Evolutionary conservation across 2,329 filamentous ascomycete species (phyloP).

Genomic region (Neopestalotiopsis rosae): DNA sequence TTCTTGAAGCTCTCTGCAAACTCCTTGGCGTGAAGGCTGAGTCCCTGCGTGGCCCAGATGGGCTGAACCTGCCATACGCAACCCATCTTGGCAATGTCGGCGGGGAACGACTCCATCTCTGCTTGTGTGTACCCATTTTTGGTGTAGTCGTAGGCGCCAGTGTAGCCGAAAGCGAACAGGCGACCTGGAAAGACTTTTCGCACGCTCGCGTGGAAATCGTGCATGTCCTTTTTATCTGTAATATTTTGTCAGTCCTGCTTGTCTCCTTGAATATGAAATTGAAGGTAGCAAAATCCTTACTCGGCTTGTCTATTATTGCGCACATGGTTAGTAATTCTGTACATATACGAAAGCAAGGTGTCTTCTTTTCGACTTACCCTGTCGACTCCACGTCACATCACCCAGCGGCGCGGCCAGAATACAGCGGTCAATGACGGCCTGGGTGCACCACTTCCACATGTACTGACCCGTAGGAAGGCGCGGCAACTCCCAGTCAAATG

Average conservation of each 20-base stretch:
- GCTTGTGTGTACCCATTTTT: constrained; percentile 40
- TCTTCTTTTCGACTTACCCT: constrained; percentile 29
- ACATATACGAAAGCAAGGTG: constrained; percentile 30
- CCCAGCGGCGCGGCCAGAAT: constrained; percentile 41
- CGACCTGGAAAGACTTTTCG: constrained; percentile 40
- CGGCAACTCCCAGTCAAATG: constrained; percentile 43
- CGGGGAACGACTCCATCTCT: constrained; percentile 36
- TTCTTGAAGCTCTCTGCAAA: constrained; percentile 40
- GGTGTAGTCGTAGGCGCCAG: constrained; percentile 41
- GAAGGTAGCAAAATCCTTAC: neutral
- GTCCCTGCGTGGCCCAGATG: constrained; percentile 42
- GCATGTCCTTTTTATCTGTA: constrained; percentile 35
- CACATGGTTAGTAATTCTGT: constrained; percentile 1
- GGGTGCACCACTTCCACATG: constrained; percentile 37
- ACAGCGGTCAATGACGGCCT: constrained; percentile 38
- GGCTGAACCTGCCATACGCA: constrained; percentile 48
- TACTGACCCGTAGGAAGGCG: constrained; percentile 41
- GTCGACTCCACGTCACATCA: constrained; percentile 42
- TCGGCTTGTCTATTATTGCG: constrained; percentile 6
- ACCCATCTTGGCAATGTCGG: constrained; percentile 42
- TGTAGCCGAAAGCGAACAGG: constrained; percentile 45
- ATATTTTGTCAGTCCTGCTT: neutral
- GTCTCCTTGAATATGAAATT: neutral
- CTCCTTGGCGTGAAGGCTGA: constrained; percentile 40
- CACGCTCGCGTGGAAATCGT: constrained; percentile 41